These are phyloP conservation scores for Striga hermonthica DNA, from an alignment of 305 asterid species.

Conservation along the genomic window DNA sequence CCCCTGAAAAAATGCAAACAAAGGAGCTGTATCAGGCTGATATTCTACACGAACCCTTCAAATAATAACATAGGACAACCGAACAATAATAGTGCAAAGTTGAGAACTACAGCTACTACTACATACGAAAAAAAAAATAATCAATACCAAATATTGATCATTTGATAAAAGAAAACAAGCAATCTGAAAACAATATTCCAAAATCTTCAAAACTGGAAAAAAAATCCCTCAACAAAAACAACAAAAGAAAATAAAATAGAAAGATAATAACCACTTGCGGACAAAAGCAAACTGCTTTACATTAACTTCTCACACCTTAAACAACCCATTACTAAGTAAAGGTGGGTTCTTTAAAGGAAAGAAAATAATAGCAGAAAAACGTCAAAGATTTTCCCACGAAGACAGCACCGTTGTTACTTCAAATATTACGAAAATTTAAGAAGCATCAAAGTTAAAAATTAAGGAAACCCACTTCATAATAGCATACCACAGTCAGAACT, in stretches of 20 bases:
- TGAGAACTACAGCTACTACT: too few species aligned
- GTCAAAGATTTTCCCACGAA: background rate
- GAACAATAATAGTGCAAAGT: too few species aligned
- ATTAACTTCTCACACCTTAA: background rate
- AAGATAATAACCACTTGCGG: background rate
- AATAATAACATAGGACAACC: too few species aligned
- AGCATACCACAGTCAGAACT: too few species aligned
- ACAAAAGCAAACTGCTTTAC: background rate
- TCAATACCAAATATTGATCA: slow-evolving; percentile 1
- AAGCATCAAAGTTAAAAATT: too few species aligned
- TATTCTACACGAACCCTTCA: background rate
- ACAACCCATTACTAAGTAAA: background rate
- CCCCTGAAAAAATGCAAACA: slow-evolving; percentile 35
- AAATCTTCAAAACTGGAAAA: background rate
- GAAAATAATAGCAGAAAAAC: background rate
- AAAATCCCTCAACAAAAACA: background rate
- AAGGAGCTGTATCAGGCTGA: slow-evolving; percentile 15
- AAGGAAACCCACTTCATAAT: too few species aligned
- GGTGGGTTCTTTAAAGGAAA: background rate
- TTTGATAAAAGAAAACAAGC: background rate
- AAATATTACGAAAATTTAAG: too few species aligned
- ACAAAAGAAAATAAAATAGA: background rate
- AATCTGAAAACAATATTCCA: background rate
- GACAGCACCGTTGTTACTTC: background rate
- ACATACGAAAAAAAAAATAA: too few species aligned